Percentiles rank a stretch among this genome's conserved stretches.
These are phyloP conservation scores for Hyaloscypha finlandica DNA, from an alignment of 495 filamentous ascomycete genomes.

Conservation along the genomic window DNA sequence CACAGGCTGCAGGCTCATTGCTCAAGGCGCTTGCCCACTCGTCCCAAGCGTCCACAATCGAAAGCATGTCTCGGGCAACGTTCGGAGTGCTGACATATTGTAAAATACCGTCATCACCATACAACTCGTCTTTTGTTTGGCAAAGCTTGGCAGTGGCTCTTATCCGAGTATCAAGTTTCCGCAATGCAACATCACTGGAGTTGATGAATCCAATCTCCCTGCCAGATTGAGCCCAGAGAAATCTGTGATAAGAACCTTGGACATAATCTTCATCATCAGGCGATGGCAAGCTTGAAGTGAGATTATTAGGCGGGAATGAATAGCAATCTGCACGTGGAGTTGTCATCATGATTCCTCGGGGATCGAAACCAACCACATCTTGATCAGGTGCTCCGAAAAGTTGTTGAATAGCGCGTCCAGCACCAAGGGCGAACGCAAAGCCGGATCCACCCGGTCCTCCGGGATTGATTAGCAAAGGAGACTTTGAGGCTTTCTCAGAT, in stretches of 20 bases:
- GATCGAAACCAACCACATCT: conserved; percentile 56
- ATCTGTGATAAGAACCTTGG: conserved; percentile 21
- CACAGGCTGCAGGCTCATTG: neutral
- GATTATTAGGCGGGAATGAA: conserved; percentile 27
- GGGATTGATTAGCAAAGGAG: conserved; percentile 46
- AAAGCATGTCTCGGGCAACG: conserved; percentile 51
- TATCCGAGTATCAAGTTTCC: conserved; percentile 33
- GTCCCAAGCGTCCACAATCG: conserved; percentile 50
- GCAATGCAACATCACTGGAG: conserved; percentile 39
- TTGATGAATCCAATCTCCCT: conserved; percentile 37
- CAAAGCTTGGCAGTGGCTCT: conserved; percentile 41
- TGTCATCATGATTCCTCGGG: conserved; percentile 54
- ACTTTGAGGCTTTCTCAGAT: conserved; percentile 34
- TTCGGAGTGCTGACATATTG: conserved; percentile 30
- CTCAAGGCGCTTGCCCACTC: conserved; percentile 34
- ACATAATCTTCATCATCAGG: conserved; percentile 25
- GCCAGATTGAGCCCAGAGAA: conserved; percentile 14
- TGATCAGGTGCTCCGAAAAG: conserved; percentile 37
- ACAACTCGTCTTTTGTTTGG: conserved; percentile 32
- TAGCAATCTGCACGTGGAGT: conserved; percentile 53
- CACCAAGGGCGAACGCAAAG: conserved; percentile 27
- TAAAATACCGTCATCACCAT: conserved; percentile 28
- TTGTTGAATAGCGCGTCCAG: conserved; percentile 35
- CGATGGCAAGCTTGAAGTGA: neutral
- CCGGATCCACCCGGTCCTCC: conserved; percentile 48